Evolutionary conservation across 2,329 filamentous ascomycete genomes (phyloP).

Genomic region (Diaporthe sp.): DNA sequence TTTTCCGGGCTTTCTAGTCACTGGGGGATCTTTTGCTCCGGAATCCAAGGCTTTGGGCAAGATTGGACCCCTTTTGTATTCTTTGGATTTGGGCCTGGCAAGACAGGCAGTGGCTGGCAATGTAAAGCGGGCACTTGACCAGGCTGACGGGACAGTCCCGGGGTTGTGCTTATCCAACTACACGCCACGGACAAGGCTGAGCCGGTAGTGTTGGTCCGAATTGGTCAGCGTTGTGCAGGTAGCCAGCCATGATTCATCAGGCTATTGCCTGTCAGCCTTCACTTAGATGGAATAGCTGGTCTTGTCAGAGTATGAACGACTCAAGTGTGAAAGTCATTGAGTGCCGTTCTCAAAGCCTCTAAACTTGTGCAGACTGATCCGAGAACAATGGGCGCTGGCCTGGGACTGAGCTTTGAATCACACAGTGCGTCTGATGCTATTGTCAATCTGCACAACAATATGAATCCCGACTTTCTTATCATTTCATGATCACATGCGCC

Average conservation of each 20-base stretch:
- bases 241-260: background rate
- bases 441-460: no score
- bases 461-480: background rate
- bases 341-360: background rate
- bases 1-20: background rate
- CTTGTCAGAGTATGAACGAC: background rate
- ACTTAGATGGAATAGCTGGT: background rate
- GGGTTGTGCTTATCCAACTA: slow-evolving; percentile 2
- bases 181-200: slow-evolving; percentile 14
- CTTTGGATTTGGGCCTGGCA: background rate
- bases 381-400: background rate
- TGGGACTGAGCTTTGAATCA: background rate
- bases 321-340: background rate
- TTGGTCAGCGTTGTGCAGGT: background rate
- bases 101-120: background rate
- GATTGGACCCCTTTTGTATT: background rate
- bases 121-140: background rate
- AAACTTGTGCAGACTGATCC: background rate
- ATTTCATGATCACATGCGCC: background rate
- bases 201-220: background rate
- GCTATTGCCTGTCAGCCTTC: background rate
- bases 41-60: no score
- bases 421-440: no score
- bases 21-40: background rate
- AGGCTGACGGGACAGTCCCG: background rate